Conservation (phyloP, 1,284 basidiomycete species). For the Cryptococcus jaspeensis region DNA sequence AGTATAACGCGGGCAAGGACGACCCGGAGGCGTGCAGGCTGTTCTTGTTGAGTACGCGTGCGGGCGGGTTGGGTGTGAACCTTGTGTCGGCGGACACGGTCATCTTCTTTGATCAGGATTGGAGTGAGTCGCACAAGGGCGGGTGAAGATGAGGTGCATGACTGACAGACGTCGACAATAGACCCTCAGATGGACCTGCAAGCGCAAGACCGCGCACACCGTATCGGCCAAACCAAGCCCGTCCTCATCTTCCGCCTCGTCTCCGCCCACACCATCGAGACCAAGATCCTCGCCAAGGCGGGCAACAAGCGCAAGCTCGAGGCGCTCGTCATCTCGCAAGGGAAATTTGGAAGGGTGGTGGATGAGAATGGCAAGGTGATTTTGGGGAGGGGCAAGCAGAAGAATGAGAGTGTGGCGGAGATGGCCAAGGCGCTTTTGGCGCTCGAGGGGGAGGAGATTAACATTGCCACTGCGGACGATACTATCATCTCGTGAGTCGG, state of each 20-base stretch:
- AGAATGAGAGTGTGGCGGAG: conserved; percentile 67
- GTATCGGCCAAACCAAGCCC: conserved; percentile 88
- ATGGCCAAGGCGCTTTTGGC: conserved; percentile 76
- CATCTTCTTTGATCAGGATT: conserved; percentile 93
- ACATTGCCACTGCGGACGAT: conserved; percentile 74
- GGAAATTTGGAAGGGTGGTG: conserved; percentile 67
- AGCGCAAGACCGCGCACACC: conserved; percentile 91
- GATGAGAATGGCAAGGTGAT: conserved; percentile 58
- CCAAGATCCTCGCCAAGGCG: conserved; percentile 84
- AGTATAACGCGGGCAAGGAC: conserved; percentile 76
- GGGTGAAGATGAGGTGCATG: neutral
- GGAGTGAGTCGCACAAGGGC: conserved; percentile 69
- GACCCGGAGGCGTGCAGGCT: conserved; percentile 66
- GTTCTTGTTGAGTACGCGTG: conserved; percentile 88
- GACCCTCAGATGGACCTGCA: conserved; percentile 96
- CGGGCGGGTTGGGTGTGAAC: conserved; percentile 90
- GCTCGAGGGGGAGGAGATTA: conserved; percentile 84
- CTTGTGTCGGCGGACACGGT: conserved; percentile 91
- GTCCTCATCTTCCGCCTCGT: conserved; percentile 87
- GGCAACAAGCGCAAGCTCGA: conserved; percentile 85
- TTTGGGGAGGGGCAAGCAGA: conserved; percentile 50
- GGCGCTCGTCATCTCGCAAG: conserved; percentile 89
- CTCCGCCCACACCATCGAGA: conserved; percentile 77
- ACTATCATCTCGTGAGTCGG: conserved; percentile 62
- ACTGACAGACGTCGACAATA: conserved; percentile 34